Base-by-base conservation (phyloP, 2,329 filamentous ascomycete species). In the Alternaria brassicicola region DNA sequence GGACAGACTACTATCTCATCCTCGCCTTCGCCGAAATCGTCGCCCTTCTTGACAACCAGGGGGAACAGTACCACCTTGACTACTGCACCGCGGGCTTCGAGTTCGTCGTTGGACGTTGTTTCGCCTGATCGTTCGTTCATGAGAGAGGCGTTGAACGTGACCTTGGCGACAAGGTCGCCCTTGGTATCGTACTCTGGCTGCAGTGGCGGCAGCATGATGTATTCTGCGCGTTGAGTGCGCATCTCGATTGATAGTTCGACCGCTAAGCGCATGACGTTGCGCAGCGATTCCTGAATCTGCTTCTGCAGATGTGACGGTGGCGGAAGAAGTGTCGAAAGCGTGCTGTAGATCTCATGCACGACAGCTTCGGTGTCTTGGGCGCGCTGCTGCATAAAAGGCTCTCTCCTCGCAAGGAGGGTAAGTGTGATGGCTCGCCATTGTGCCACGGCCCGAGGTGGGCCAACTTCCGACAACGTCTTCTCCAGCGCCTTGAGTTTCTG, bases 341-440 rank as follows among this genome's bases (percentile, higher is more conserved):
- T 94, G 76, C 89, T 87, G 77, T 95, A 91, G 68, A 99, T 88
- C 69, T 93, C 93, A 70, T 96, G 88, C 28, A 95, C 91, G n/a
- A 99, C 94, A 30, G 93, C 93, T 80, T 98, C 93, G 3, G 93
- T 97, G 78, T 99, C 96, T 69, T 90, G 88, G 53, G 91, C 88
- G 70, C 93, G 90, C 78, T 97, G 93, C 52, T 88, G 83, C 63
- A 87, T 85, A 79, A 98, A 99, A n/a, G 86, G 81, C 13, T 89
- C 86, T 45, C 94, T 87, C 75, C 88, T 90, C 30, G 92, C 88
- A 19, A 99, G 88, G 5, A 99, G 85, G 1, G 93, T 97, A 45
- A 99, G 84, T 12, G 95, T 99, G 36, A 95, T 94, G 53, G 95
- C 93, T 62, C 96, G 92, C 95, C 95, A 99, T 79, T 95, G 93